Base-by-base conservation (phyloP, 2,329 filamentous ascomycete genomes). In the Incumbomyces delicatus region DNA sequence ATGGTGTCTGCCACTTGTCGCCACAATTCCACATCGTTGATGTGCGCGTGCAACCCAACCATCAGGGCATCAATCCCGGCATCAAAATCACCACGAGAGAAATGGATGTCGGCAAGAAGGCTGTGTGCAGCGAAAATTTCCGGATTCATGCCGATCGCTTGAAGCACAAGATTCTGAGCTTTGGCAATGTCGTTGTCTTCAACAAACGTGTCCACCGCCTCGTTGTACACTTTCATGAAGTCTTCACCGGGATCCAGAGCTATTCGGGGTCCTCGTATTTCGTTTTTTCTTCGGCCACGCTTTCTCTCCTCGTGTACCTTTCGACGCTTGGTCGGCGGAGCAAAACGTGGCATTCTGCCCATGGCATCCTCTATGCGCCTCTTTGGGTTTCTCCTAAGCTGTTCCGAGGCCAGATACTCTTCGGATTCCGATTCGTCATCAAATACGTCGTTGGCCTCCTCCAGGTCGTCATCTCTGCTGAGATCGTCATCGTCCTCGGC, bases 51-150 rank as follows among this genome's bases (percentile, higher is more conserved):
- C 18, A 77, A 77, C 46, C 77, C 79, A 43, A 69, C 72, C 50
- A 77, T 73, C 10, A 81, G 62, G 36, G 75, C 76, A 35, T 71
- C 67, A 32, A 80, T 61, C 1, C 77, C 73, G 51, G 77, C 76
- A 44, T 75, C 69, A 31, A 73, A 68, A 38, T 77, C 69, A n/a
- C 75, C 76, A 58, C 73, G 70, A 11, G 70, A 69, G 8, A 73
- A 61, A 43, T 78, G 72, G 42, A 80, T 75, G 50, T 81, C 75
- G 0, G 77, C 78, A 6, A 81, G 64, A 16, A 81, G 64, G 44
- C 72, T 75, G 63, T 82, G 76, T 12, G 78, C 76, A 22, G 72
- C 69, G 58, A 77, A 81, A 53, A 81, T 75, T 58, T 81, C 78
- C 0, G 78, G 78, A 54, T 83, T 81, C 27, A 69, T 63, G 34